Evolutionary conservation across 371 early-diverging fungal species (phyloP).

Genomic region (Mortierella sp.): DNA sequence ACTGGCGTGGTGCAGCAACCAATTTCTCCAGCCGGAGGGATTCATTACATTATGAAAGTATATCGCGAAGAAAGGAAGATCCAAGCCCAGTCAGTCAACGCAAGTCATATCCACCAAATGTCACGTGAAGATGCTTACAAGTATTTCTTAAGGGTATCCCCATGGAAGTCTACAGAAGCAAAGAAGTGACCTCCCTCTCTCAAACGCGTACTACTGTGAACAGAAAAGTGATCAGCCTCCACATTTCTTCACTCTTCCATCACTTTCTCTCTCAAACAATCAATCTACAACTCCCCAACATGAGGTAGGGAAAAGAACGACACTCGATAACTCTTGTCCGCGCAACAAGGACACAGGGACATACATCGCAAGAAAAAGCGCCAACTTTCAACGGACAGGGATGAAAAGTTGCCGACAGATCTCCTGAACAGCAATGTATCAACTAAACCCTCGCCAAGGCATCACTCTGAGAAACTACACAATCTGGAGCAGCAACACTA

Average conservation of each 20-base stretch:
- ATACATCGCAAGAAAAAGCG: neutral
- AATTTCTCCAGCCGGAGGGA: neutral
- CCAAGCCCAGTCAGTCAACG: conserved; percentile 3
- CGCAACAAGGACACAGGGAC: neutral
- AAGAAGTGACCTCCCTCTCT: conserved; percentile 2
- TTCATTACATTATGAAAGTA: conserved; percentile 43
- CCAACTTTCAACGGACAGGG: neutral
- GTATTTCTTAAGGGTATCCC: neutral
- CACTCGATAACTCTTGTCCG: neutral
- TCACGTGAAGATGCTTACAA: neutral
- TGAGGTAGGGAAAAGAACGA: conserved; percentile 19
- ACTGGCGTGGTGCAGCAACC: neutral
- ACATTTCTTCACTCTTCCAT: conserved; percentile 1
- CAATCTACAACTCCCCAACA: neutral
- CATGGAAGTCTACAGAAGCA: conserved; percentile 1
- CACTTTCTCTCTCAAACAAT: conserved; percentile 2
- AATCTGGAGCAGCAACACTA: neutral
- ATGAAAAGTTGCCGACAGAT: neutral
- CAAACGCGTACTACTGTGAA: conserved; percentile 7
- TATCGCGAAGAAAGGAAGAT: conserved; percentile 52
- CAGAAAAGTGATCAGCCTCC: neutral
- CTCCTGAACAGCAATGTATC: neutral
- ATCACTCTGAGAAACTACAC: neutral
- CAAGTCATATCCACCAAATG: neutral
- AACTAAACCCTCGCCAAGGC: neutral